Evolutionary conservation across 2,329 filamentous ascomycete species (phyloP), one percentile per base, ranked within the genome.

Genomic region (Aspergillus sp.): DNA sequence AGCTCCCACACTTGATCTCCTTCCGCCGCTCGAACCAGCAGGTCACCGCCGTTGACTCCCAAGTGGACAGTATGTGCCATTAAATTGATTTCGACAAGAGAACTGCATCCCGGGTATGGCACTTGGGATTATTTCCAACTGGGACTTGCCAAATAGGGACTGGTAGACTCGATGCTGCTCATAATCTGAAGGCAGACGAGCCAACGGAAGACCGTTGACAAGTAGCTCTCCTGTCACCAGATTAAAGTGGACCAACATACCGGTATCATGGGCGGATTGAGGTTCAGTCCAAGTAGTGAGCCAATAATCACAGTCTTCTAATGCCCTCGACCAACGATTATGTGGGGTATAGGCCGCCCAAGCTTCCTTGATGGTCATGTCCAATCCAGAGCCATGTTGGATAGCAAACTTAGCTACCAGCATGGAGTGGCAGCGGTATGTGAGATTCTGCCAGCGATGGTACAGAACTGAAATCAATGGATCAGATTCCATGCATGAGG

Each of bases 221-320:
- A 76, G 64, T 2, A 77, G 64, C 47, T 71, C 67, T 0, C 74
- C 74, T 0, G 69, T 72, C 5, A 77, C 54, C 7, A 74, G 29
- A 59, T 77, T 73, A 51, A 66, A 72, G 57, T 72, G 67, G 1
- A 74, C 63, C 39, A 47, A n/a, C 16, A 69, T 56, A 36, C 59
- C 58, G 11, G 55, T 47, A 16, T 45, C 31, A 6, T 39, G 36
- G 14, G 14, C 12, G 12, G 36, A n/a, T 16, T 39, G 12, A 2
- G 36, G 12, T 6, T 2, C 14, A 6, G 5, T 16, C 20, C 42
- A 26, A 29, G 49, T 46, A 20, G 42, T 36, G 11, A 67, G 49
- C 58, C 62, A 62, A 29, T 31, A 57, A 14, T 56, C 42, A 42
- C 11, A 24, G 4, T 14, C 55, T 20, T 14, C 18, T 10, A 47